Percentiles rank a stretch among this genome's conserved stretches.
Conservation (phyloP, 1,284 basidiomycete species). For the Cyathus pygmaeus region DNA sequence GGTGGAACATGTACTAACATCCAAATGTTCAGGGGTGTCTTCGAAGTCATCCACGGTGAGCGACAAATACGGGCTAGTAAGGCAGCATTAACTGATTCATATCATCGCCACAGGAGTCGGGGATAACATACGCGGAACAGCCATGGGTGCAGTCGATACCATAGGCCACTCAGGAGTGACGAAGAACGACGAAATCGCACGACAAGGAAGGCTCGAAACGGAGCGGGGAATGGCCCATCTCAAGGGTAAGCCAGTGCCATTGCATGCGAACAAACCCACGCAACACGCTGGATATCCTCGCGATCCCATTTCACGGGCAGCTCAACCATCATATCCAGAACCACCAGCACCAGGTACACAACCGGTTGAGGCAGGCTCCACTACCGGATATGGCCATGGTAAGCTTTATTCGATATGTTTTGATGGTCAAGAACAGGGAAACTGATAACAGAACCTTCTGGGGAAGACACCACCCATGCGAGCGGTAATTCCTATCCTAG, state of each 20-base stretch:
- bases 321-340: not conserved
- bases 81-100: not conserved
- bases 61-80: not conserved
- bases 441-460: not conserved
- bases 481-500: not conserved
- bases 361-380: not conserved
- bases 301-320: not conserved
- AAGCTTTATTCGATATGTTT: not conserved
- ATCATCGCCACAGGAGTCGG: conserved; percentile 32
- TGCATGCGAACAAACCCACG: not conserved
- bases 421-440: not conserved
- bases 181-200: conserved; percentile 40
- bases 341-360: not conserved
- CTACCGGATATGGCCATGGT: not conserved
- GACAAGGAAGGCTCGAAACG: conserved; percentile 38
- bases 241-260: not conserved
- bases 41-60: conserved; percentile 36
- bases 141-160: conserved; percentile 41
- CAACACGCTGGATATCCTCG: not conserved
- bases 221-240: conserved; percentile 36
- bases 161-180: conserved; percentile 24
- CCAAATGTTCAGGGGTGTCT: conserved; percentile 20
- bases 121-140: conserved; percentile 44
- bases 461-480: not conserved
- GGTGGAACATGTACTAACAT: not conserved